Percentiles rank a stretch among this genome's conserved stretches.
phyloP scores from a whole-genome alignment of 129 eudicot species.

The Escallonia herrerae region DNA sequence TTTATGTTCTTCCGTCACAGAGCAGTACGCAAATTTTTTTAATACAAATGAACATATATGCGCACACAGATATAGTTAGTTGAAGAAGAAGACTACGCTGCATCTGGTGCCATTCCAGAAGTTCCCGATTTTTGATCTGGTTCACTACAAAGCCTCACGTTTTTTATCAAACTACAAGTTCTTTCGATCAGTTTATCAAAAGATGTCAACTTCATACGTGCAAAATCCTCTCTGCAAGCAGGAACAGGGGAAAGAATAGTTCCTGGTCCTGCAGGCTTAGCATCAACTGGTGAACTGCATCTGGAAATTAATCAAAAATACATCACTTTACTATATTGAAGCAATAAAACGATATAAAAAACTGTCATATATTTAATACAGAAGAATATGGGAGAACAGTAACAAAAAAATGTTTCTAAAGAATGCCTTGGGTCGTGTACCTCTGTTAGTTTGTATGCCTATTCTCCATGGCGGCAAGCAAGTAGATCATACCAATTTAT shows the following conservation, averaged over 20 bases:
- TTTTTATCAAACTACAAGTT: conserved; percentile 69
- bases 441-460: not conserved
- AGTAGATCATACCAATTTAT: too few relatives aligned
- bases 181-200: conserved; percentile 71
- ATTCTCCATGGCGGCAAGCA: too few relatives aligned
- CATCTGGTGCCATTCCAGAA: conserved; percentile 98
- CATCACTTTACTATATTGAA: not conserved
- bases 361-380: not conserved
- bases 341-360: not conserved
- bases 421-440: not conserved
- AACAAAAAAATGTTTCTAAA: not conserved
- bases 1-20: too few relatives aligned
- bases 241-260: conserved; percentile 60
- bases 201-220: conserved; percentile 74
- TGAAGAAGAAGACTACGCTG: conserved; percentile 54
- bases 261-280: conserved; percentile 31
- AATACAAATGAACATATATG: too few relatives aligned
- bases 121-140: conserved; percentile 66
- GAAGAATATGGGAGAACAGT: not conserved
- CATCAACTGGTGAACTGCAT: conserved; percentile 49
- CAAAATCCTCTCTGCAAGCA: conserved; percentile 86
- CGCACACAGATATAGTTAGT: too few relatives aligned
- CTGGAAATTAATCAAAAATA: not conserved
- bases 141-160: conserved; percentile 74
- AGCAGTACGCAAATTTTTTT: too few relatives aligned